These are phyloP conservation scores for Eragrostis tef DNA, from an alignment of 202 grass and related monocot species.

Conservation along the genomic window DNA sequence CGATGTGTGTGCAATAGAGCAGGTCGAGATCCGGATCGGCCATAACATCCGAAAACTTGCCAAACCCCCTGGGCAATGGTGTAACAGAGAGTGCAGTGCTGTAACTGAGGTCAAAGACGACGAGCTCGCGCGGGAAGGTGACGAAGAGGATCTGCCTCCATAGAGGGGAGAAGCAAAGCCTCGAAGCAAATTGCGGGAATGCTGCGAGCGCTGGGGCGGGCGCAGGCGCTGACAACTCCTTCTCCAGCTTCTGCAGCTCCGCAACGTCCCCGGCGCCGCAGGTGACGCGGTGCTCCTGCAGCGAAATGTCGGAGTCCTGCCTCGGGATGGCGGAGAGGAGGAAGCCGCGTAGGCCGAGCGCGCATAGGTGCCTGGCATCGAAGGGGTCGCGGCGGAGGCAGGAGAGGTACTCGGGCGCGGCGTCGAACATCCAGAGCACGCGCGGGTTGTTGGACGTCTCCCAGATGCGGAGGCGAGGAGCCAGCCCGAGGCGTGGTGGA, in stretches of 20 bases:
- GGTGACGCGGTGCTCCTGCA: slow-evolving; percentile 74
- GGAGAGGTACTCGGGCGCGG: slow-evolving; percentile 86
- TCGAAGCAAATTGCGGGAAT: slow-evolving; percentile 62
- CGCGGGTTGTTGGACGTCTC: slow-evolving; percentile 55
- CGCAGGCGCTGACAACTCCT: slow-evolving; percentile 57
- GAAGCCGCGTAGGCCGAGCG: slow-evolving; percentile 78
- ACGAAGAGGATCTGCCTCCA: slow-evolving; percentile 78
- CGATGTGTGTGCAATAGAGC: slow-evolving; percentile 78
- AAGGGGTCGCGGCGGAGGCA: slow-evolving; percentile 86
- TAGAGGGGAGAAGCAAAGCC: slow-evolving; percentile 74
- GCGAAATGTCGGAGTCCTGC: slow-evolving; percentile 59
- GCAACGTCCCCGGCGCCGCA: slow-evolving; percentile 57
- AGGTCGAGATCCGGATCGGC: slow-evolving; percentile 75
- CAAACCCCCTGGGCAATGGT: slow-evolving; percentile 69
- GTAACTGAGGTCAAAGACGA: slow-evolving; percentile 87
- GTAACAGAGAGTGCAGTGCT: slow-evolving; percentile 66
- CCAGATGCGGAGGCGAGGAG: slow-evolving; percentile 84
- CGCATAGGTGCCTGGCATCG: slow-evolving; percentile 78
- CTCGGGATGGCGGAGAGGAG: slow-evolving; percentile 72
- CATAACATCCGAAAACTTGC: slow-evolving; percentile 84
- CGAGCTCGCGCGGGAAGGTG: slow-evolving; percentile 74
- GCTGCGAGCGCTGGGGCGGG: slow-evolving; percentile 67
- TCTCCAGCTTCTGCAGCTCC: slow-evolving; percentile 80
- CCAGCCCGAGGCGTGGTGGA: slow-evolving; percentile 70
- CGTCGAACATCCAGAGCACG: slow-evolving; percentile 93